Evolutionary conservation across 306 rosid genomes (phyloP), one percentile per base, ranked within the genome.

Genomic region (Rosa rugosa): DNA sequence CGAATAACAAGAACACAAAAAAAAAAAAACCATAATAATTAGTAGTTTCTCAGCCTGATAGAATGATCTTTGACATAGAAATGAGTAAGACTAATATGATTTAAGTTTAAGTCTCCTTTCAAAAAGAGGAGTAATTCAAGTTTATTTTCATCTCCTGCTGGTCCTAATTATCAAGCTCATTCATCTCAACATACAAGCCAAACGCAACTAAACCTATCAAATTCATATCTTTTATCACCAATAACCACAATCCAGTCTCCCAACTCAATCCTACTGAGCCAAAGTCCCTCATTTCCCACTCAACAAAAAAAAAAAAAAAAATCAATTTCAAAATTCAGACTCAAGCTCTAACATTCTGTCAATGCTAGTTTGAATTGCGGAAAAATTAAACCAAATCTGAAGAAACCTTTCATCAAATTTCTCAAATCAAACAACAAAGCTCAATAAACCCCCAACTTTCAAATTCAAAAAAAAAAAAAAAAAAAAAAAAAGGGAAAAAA

Each of bases 1-100:
- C 69, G n/a, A 73, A 16, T 23, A 73, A 64, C 67, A 84, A 59
- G 25, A 25, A 73, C 53, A 72, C 18, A 81, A 53, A 3, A 57
- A 49, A 74, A 18, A 64, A 49, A 74, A 31, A 31, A 14, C 18
- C 65, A 75, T 20, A 12, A 69, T 49, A 25, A 82, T 46, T 51
- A 68, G 50, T 11, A 78, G 70, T 38, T 11, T 40, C 71, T 67
- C 50, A 67, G 27, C 8, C 47, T 67, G 4, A 66, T 18, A 40
- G 49, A 40, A 18, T 31, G 8, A 67, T 20, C 49, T 40, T 10
- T 4, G 42, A 7, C 49, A n/a, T 22, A 22, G 10, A 68, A 20
- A 4, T 18, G 6, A 5, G n/a, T n/a, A 69, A 69, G 38, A 44
- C 20, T 5, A 5, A 69, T 42, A 44, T 69, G 17, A 69, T 47